Base-by-base conservation (phyloP, 78 protist genomes). In the Dictyostelium firmibasis region DNA sequence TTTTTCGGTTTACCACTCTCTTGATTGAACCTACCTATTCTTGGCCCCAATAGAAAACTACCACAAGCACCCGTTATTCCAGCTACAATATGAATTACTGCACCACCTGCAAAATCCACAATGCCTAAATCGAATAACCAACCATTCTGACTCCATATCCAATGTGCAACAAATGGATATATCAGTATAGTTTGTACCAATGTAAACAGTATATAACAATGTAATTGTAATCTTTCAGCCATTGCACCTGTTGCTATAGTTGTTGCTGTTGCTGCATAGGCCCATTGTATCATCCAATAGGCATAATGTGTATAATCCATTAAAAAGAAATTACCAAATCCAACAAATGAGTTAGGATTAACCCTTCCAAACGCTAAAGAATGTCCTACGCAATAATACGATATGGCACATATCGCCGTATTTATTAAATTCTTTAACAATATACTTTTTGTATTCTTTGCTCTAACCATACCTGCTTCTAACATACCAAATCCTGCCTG, bases 401-500 rank as follows among this genome's bases (percentile, higher is more conserved):
- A 72, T 43, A 89, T 89, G 9, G 94, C 94, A 33, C 94, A 69
- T 3, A 89, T 89, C 3, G 94, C 94, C 13, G 94, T 89, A 47
- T 81, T 81, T 3, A 89, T 81, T 29, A 89, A 31, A 47, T 89
- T 89, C 72, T 89, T 89, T 70, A 89, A 47, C 23, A 89, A 60
- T 53, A 89, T 89, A 62, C 81, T 62, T 35, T 89, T 89, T 64
- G 94, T 89, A 89, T 89, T 89, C 83, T 89, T 89, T 81, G 84
- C 94, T 81, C 94, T 78, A 67, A 89, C 94, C 94, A 89, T 89
- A 11, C 94, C 94, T 62, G 94, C 94, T 70, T 89, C 94, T 38
- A 89, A 62, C 94, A 89, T 89, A 3, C 94, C 94, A 69, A 89
- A 89, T n/a, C 94, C 94, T 41, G 94, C 94, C 47, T 89, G 94